Evolutionary conservation across 371 early-diverging fungal species (phyloP).

Genomic region (Mucor circinelloides): DNA sequence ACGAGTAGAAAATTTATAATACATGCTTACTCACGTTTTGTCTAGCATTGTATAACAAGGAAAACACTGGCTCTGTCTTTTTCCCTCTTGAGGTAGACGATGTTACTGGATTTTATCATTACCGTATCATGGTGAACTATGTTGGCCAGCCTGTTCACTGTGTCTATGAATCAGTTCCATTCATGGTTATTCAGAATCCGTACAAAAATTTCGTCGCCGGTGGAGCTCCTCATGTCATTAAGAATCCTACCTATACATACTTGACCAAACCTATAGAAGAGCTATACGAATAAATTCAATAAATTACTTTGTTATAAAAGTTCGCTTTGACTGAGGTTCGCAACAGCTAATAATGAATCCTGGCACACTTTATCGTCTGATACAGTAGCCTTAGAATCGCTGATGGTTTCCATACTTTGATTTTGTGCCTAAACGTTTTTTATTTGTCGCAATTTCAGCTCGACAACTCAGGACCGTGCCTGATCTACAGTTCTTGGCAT

Average conservation of each 20-base stretch:
- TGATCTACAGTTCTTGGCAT: too few species aligned
- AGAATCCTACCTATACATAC: neutral
- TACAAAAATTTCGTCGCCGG: constrained; percentile 9
- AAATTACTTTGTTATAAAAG: too few species aligned
- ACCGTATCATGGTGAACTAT: constrained; percentile 45
- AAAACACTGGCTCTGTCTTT: constrained; percentile 20
- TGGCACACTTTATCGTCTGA: too few species aligned
- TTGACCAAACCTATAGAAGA: neutral
- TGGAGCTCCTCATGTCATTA: constrained; percentile 4
- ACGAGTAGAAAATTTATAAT: too few species aligned
- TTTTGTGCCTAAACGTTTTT: too few species aligned
- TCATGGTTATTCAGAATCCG: constrained; percentile 31
- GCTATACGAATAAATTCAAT: neutral
- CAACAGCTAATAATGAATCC: too few species aligned
- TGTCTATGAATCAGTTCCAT: constrained; percentile 39
- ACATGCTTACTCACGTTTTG: neutral
- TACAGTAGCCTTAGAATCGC: too few species aligned
- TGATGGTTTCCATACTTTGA: too few species aligned
- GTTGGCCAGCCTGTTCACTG: constrained; percentile 28
- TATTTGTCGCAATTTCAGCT: too few species aligned
- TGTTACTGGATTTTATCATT: constrained; percentile 33
- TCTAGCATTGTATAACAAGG: constrained; percentile 19
- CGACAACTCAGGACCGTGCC: too few species aligned
- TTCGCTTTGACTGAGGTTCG: too few species aligned
- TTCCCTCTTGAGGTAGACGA: constrained; percentile 28